phyloP scores from a whole-genome alignment of 345 rosid genomes.

The Citrus sp. region DNA sequence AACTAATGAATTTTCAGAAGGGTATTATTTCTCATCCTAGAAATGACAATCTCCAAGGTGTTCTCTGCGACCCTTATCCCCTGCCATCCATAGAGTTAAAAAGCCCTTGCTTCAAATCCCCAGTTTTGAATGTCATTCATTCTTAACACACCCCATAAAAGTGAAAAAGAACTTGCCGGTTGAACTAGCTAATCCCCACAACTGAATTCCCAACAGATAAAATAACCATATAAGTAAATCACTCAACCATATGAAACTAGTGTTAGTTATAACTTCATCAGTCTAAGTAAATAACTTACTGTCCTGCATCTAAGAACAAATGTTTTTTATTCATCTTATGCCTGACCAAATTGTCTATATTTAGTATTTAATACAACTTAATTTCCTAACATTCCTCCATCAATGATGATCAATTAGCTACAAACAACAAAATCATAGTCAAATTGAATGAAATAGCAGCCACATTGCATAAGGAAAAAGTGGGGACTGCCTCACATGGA shows the following conservation, averaged over 20 bases:
- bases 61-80: neutral
- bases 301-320: neutral
- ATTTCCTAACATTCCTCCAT: neutral
- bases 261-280: neutral
- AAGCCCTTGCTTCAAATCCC: neutral
- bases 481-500: neutral
- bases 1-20: neutral
- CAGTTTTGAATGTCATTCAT: neutral
- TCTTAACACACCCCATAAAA: neutral
- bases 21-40: neutral
- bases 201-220: neutral
- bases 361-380: neutral
- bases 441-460: neutral
- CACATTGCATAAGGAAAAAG: neutral
- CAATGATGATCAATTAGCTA: neutral
- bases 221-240: neutral
- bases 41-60: neutral
- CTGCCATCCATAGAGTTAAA: neutral
- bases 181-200: neutral
- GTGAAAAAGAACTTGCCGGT: neutral
- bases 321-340: neutral
- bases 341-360: neutral
- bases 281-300: neutral
- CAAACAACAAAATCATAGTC: neutral
- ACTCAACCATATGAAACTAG: neutral